phyloP scores from a whole-genome alignment of 2,329 filamentous ascomycete genomes.

The Calonectria pauciramosa region DNA sequence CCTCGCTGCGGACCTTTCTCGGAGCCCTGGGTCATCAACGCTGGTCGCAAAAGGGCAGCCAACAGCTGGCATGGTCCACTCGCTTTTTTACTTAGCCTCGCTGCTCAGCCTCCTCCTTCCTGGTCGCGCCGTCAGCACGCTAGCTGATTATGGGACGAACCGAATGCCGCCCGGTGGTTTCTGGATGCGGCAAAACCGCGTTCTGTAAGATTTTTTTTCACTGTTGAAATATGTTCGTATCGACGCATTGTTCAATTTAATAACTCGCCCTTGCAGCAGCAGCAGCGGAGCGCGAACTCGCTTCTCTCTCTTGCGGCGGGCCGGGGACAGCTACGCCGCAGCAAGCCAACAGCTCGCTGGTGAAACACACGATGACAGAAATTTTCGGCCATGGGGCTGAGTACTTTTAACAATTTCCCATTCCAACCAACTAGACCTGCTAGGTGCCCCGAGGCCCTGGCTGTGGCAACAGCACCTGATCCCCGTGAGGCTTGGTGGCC shows the following conservation, averaged over 20 bases:
- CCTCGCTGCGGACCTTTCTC: background rate
- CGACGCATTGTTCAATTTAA: background rate
- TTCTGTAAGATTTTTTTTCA: background rate
- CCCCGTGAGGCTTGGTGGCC: background rate
- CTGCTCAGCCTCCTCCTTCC: background rate
- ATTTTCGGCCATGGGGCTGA: background rate
- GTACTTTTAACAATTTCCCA: background rate
- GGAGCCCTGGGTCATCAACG: background rate
- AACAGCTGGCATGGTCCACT: background rate
- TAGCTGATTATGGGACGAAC: constrained; percentile 8
- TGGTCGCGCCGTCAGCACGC: background rate
- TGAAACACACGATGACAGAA: background rate
- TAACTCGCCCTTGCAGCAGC: background rate
- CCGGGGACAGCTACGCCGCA: background rate
- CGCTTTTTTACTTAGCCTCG: background rate
- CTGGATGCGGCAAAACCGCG: background rate
- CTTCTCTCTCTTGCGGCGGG: background rate
- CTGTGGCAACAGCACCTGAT: background rate
- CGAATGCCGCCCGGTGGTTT: background rate
- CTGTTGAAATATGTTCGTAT: background rate
- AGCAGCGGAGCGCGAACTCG: background rate
- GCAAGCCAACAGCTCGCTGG: background rate
- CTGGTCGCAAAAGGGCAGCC: background rate
- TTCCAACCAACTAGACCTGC: background rate
- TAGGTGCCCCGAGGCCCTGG: background rate